These are phyloP conservation scores for Pleurotus djamor DNA, from an alignment of 768 basidiomycete genomes.

Conservation along the genomic window DNA sequence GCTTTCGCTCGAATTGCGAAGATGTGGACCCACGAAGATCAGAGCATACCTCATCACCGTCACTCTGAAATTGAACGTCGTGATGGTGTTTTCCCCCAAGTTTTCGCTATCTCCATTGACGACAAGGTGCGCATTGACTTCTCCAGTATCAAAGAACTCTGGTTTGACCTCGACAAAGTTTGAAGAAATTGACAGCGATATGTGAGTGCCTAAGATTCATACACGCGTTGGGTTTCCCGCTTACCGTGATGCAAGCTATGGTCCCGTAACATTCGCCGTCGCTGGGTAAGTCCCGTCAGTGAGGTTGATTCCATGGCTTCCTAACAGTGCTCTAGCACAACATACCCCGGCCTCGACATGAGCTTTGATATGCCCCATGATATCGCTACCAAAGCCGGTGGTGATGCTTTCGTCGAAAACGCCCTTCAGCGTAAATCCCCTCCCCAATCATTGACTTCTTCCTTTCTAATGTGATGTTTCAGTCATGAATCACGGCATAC, in stretches of 20 bases:
- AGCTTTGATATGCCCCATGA: slow-evolving; percentile 6
- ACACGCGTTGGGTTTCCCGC: neutral
- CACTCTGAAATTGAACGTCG: slow-evolving; percentile 20
- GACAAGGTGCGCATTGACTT: neutral
- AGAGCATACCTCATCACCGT: slow-evolving; percentile 27
- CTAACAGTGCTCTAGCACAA: neutral
- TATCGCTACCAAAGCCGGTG: neutral
- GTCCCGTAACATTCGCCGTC: neutral
- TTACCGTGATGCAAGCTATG: neutral
- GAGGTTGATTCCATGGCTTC: neutral
- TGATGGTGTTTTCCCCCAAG: slow-evolving; percentile 20
- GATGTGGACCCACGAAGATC: slow-evolving; percentile 32
- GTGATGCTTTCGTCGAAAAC: neutral
- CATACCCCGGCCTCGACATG: slow-evolving; percentile 6
- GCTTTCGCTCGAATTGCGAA: slow-evolving; percentile 26
- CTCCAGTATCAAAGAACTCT: neutral
- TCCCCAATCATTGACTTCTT: too few relatives aligned
- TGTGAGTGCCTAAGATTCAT: neutral
- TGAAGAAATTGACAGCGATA: neutral
- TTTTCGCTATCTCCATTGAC: slow-evolving; percentile 29
- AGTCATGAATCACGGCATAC: neutral
- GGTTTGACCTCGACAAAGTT: neutral
- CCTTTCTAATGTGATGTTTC: neutral
- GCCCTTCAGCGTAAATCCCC: neutral
- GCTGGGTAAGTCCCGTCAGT: neutral